A percentile compares a stretch with the other conserved stretches of the same genome.
Evolutionary conservation across 1,139 yeast species (phyloP).

Genomic region (Suhomyces kunorum): DNA sequence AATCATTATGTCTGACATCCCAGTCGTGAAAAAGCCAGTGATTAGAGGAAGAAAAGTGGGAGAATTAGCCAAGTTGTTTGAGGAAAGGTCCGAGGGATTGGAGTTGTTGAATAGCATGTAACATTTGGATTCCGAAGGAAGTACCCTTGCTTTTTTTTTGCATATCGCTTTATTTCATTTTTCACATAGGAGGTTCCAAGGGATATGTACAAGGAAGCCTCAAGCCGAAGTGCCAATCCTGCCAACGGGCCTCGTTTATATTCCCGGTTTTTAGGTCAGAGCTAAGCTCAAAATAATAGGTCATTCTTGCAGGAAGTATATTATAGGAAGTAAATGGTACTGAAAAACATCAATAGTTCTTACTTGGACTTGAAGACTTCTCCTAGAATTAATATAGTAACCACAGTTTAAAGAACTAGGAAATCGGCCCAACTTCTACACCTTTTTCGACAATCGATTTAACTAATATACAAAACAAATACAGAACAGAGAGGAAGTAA

Average conservation of each 20-base stretch:
- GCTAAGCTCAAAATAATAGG: background rate
- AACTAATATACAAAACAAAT: constrained; percentile 14
- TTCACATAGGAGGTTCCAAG: background rate
- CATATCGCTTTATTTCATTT: constrained; percentile 5
- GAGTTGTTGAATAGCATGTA: constrained; percentile 46
- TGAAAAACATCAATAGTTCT: too few relatives aligned
- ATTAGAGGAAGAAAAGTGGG: constrained; percentile 57
- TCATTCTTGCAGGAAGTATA: background rate
- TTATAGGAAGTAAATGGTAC: background rate
- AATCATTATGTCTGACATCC: constrained; percentile 5
- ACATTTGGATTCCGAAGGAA: background rate
- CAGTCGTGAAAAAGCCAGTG: constrained; percentile 42
- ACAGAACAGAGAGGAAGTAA: constrained; percentile 9
- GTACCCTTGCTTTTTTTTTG: background rate
- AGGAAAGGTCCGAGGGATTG: constrained; percentile 56
- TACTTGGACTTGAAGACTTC: too few relatives aligned
- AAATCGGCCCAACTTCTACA: too few relatives aligned
- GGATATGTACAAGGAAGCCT: background rate
- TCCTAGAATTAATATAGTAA: too few relatives aligned
- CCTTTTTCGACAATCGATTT: background rate
- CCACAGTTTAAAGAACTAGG: too few relatives aligned
- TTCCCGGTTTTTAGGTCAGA: constrained; percentile 3
- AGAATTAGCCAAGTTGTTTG: constrained; percentile 55
- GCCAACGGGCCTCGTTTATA: background rate
- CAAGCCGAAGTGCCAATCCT: background rate